These are phyloP conservation scores for Diaporthe citrichinensis DNA, from an alignment of 2,329 filamentous ascomycete species.

Conservation along the genomic window DNA sequence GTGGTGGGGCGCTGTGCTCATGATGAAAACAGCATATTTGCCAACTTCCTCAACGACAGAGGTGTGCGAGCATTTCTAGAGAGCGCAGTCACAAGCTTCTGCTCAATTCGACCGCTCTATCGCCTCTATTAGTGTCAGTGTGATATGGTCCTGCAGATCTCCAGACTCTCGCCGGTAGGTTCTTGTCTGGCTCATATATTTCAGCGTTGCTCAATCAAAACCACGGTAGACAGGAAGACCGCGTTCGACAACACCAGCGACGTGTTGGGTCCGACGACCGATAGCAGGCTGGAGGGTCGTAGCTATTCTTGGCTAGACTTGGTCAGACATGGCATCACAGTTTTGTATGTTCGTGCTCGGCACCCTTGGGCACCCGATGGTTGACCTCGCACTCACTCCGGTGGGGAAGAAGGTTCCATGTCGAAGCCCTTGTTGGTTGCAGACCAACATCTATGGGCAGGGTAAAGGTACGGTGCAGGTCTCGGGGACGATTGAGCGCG, in stretches of 20 bases:
- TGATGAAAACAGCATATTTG: not conserved
- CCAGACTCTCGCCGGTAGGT: not conserved
- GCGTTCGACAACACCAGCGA: not conserved
- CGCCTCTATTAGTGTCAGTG: not conserved
- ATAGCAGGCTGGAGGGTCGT: not conserved
- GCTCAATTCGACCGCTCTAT: no score
- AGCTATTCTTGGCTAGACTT: not conserved
- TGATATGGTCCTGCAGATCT: not conserved
- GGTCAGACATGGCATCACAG: not conserved
- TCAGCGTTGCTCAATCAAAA: not conserved
- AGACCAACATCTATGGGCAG: slow-evolving; percentile 9
- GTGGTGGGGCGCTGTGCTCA: no score
- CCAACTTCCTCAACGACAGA: not conserved
- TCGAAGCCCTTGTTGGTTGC: not conserved
- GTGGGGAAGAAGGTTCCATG: not conserved
- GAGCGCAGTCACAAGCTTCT: not conserved
- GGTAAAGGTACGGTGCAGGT: not conserved
- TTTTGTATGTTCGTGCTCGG: not conserved
- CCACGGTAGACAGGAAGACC: not conserved
- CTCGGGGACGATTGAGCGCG: not conserved
- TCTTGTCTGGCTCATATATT: not conserved
- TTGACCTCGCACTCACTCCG: not conserved
- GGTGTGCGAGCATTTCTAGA: not conserved
- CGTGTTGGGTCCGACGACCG: not conserved
- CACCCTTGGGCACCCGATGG: not conserved